Evolutionary conservation across 1,139 yeast genomes (phyloP).

Genomic region (Yamadazyma diddensiae): DNA sequence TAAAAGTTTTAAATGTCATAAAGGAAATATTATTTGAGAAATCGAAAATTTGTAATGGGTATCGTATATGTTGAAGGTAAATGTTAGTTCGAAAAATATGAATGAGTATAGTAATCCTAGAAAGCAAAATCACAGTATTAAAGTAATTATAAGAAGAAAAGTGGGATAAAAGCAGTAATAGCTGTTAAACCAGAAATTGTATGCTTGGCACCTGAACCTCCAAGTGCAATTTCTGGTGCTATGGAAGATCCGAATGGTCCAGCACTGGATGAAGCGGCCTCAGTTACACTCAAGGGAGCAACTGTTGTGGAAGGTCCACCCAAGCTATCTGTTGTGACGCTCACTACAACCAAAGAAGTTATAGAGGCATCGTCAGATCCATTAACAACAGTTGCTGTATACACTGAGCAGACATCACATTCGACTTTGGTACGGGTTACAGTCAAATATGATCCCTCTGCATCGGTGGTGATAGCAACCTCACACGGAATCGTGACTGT

Average conservation of each 20-base stretch:
- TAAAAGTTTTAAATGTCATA: no score
- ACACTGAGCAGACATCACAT: constrained; percentile 9
- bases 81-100: no score
- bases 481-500: constrained; percentile 4
- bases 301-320: constrained; percentile 7
- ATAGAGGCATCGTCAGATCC: constrained; percentile 3
- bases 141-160: constrained; percentile 1
- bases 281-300: constrained; percentile 3
- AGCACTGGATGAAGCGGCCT: background rate
- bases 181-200: constrained; percentile 2
- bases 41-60: no score
- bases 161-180: background rate
- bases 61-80: no score
- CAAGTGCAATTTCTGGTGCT: constrained; percentile 2
- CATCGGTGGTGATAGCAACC: constrained; percentile 3
- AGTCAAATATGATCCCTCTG: constrained; percentile 13
- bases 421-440: constrained; percentile 16
- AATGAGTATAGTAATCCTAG: no score
- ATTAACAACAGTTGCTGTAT: constrained; percentile 4
- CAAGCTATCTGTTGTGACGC: constrained; percentile 7
- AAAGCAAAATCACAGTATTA: no score
- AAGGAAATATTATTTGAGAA: no score
- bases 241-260: constrained; percentile 1
- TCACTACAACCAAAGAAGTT: constrained; percentile 4
- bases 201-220: constrained; percentile 4